phyloP scores from a whole-genome alignment of 2,329 filamentous ascomycete species.

The Coniochaeta ligniaria region DNA sequence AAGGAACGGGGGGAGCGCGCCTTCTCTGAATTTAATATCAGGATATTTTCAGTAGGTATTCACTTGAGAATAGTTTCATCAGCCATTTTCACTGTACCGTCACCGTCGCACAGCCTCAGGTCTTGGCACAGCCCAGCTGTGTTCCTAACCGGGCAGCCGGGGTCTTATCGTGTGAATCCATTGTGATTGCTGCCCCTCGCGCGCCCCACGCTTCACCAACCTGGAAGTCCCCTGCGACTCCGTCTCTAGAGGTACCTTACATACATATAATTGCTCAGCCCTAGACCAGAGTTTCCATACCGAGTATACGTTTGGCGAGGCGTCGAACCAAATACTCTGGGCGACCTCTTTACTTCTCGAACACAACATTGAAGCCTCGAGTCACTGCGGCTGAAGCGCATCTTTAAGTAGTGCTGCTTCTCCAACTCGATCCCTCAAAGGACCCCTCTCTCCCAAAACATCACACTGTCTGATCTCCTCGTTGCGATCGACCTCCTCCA shows the following conservation, averaged over 20 bases:
- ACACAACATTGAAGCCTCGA: background rate
- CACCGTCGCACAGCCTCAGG: background rate
- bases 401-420: background rate
- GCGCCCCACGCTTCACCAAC: background rate
- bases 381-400: background rate
- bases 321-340: background rate
- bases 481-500: background rate
- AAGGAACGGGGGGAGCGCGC: background rate
- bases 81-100: too few species aligned
- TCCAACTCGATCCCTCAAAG: background rate
- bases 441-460: background rate
- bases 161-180: background rate
- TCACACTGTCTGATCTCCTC: background rate
- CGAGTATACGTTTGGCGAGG: background rate
- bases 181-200: background rate
- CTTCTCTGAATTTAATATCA: too few species aligned
- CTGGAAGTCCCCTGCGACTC: background rate
- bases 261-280: background rate
- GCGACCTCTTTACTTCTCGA: background rate
- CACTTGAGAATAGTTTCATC: too few species aligned
- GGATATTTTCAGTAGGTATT: too few species aligned
- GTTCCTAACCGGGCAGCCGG: background rate
- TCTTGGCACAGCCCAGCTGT: background rate
- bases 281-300: background rate
- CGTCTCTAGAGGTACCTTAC: background rate